Conservation (phyloP, 2,329 filamentous ascomycete species). For the Trichophyton mentagrophytes region DNA sequence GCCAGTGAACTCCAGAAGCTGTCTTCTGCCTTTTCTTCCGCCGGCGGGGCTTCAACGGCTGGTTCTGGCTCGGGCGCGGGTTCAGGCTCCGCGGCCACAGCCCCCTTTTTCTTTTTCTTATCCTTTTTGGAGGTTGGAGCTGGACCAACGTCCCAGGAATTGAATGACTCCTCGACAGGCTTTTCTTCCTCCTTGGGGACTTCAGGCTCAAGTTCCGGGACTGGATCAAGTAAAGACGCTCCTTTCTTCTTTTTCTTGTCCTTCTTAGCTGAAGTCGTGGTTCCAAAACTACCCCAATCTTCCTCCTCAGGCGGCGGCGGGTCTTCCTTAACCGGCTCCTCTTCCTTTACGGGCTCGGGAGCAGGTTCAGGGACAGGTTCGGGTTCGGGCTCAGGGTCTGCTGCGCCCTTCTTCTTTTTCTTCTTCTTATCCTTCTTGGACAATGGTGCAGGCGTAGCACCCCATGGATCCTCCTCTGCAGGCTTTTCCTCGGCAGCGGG, state of each 20-base stretch:
- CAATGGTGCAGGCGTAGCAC: neutral
- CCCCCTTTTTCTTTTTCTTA: constrained; percentile 30
- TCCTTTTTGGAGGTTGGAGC: constrained; percentile 21
- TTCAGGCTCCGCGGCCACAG: constrained; percentile 11
- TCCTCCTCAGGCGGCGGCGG: constrained; percentile 1
- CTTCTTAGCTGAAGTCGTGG: constrained; percentile 4
- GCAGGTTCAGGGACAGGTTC: constrained; percentile 1
- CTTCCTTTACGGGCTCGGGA: constrained; percentile 5
- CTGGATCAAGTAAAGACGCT: neutral
- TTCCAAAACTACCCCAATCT: neutral
- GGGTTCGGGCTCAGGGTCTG: neutral
- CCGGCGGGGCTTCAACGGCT: neutral
- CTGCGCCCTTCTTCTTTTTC: constrained; percentile 20
- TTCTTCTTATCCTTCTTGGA: constrained; percentile 20
- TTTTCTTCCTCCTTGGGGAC: neutral
- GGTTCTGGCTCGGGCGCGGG: neutral
- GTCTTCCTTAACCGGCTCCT: neutral
- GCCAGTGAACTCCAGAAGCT: neutral
- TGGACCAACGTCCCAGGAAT: constrained; percentile 18
- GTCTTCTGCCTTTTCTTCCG: neutral
- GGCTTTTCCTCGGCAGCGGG: constrained; percentile 26
- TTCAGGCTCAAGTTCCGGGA: neutral
- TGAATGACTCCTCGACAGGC: constrained; percentile 16
- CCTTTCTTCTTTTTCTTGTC: constrained; percentile 9
- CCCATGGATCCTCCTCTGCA: constrained; percentile 12